Percentiles rank a stretch among this genome's conserved stretches.
Conservation (phyloP, 192 early-diverging fungal species). For the Backusella parvicylindrica region DNA sequence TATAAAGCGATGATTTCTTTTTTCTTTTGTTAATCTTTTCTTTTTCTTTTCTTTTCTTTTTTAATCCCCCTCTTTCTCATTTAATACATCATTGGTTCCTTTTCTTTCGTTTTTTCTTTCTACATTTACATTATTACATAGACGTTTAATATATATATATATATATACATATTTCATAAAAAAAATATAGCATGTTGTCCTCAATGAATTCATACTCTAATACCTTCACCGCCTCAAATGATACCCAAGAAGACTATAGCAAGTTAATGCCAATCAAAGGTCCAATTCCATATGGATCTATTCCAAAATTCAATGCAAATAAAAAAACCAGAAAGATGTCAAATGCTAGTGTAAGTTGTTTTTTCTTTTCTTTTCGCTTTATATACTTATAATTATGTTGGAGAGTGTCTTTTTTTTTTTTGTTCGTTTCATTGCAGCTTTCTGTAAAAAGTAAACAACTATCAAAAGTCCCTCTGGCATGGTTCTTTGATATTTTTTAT, state of each 20-base stretch:
- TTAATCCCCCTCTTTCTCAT: not conserved
- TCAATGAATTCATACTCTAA: not conserved
- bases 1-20: not conserved
- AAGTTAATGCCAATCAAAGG: not conserved
- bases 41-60: not conserved
- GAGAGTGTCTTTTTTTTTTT: not conserved
- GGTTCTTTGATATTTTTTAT: not conserved
- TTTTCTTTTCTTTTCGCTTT: not conserved
- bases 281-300: constrained; percentile 8
- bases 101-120: not conserved
- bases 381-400: not conserved
- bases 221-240: not conserved
- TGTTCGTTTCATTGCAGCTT: not conserved
- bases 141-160: no score
- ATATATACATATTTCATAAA: not conserved
- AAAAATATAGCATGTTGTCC: not conserved
- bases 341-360: not conserved
- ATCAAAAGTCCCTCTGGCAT: constrained; percentile 4
- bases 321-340: not conserved
- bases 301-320: not conserved
- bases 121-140: not conserved
- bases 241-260: not conserved
- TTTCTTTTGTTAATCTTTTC: not conserved
- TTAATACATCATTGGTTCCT: not conserved
- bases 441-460: constrained; percentile 4